Evolutionary conservation across 2,329 filamentous ascomycete genomes (phyloP).

Genomic region (Leptographium lundbergii): DNA sequence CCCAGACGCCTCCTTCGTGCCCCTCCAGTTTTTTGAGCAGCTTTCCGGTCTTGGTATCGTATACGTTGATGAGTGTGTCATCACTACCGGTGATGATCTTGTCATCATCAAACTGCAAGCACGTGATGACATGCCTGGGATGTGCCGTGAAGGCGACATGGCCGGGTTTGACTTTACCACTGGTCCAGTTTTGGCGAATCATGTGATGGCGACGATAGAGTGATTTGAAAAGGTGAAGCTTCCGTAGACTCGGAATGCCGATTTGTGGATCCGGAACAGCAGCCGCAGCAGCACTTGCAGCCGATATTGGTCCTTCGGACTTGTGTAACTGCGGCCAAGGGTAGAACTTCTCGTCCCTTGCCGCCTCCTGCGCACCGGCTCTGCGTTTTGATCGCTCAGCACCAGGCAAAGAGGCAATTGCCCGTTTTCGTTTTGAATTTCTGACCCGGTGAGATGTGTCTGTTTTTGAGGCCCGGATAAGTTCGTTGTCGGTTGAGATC

Average conservation of each 20-base stretch:
- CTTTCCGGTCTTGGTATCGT: slow-evolving; percentile 89
- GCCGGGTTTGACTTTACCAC: slow-evolving; percentile 66
- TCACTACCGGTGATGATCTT: slow-evolving; percentile 97
- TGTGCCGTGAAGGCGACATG: slow-evolving; percentile 97
- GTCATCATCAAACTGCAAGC: slow-evolving; percentile 92
- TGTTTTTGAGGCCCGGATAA: slow-evolving; percentile 28
- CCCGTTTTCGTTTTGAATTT: slow-evolving; percentile 44
- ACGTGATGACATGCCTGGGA: slow-evolving; percentile 91
- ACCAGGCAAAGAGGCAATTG: slow-evolving; percentile 28
- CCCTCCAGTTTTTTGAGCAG: slow-evolving; percentile 74
- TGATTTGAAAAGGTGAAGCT: slow-evolving; percentile 89
- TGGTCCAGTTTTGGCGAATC: slow-evolving; percentile 88
- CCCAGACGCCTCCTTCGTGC: slow-evolving; percentile 96
- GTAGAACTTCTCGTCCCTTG: slow-evolving; percentile 28
- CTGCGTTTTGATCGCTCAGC: slow-evolving; percentile 42
- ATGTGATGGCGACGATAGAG: slow-evolving; percentile 87
- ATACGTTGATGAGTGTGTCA: slow-evolving; percentile 94
- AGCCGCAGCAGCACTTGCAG: slow-evolving; percentile 69
- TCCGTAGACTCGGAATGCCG: slow-evolving; percentile 64
- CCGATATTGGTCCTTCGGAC: slow-evolving; percentile 74
- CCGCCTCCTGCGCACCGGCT: slow-evolving; percentile 33
- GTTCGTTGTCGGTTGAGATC: slow-evolving; percentile 40
- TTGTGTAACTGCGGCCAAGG: slow-evolving; percentile 35
- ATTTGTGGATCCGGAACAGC: slow-evolving; percentile 73
- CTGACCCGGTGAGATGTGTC: slow-evolving; percentile 27